Percentiles rank a stretch among this genome's conserved stretches.
These are phyloP conservation scores for Ceratocystis colombiana DNA, from an alignment of 2,329 filamentous ascomycete species.

Conservation along the genomic window DNA sequence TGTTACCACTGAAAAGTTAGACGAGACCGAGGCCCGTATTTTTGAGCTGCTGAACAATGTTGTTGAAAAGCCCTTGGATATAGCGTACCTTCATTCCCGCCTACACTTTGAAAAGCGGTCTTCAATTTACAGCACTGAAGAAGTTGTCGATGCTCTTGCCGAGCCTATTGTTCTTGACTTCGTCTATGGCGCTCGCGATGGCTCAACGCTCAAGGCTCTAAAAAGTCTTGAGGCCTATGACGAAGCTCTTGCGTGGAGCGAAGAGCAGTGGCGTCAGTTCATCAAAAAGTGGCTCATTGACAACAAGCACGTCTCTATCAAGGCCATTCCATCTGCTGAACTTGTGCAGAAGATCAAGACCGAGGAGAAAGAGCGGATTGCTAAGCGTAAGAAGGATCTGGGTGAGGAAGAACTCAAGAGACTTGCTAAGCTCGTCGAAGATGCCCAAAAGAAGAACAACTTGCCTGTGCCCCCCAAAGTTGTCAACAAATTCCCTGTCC, in stretches of 20 bases:
- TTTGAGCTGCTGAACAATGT: constrained; percentile 76
- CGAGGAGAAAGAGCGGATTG: constrained; percentile 68
- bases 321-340: constrained; percentile 74
- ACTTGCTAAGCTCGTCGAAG: constrained; percentile 64
- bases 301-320: constrained; percentile 74
- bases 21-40: constrained; percentile 72
- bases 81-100: constrained; percentile 83
- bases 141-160: constrained; percentile 68
- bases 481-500: constrained; percentile 73
- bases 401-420: constrained; percentile 72
- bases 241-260: constrained; percentile 64
- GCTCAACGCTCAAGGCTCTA: constrained; percentile 59
- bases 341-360: constrained; percentile 71
- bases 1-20: constrained; percentile 77
- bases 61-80: constrained; percentile 68
- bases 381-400: constrained; percentile 65
- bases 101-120: constrained; percentile 71
- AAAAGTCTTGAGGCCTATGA: constrained; percentile 52
- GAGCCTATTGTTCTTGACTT: constrained; percentile 85
- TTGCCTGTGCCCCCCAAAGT: constrained; percentile 71
- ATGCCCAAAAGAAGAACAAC: constrained; percentile 81
- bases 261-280: constrained; percentile 73
- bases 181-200: constrained; percentile 77
- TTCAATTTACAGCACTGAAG: constrained; percentile 74
- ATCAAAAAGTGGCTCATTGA: constrained; percentile 76